Conservation (phyloP, 2,329 filamentous ascomycete genomes). For the Bipolaris oryzae region DNA sequence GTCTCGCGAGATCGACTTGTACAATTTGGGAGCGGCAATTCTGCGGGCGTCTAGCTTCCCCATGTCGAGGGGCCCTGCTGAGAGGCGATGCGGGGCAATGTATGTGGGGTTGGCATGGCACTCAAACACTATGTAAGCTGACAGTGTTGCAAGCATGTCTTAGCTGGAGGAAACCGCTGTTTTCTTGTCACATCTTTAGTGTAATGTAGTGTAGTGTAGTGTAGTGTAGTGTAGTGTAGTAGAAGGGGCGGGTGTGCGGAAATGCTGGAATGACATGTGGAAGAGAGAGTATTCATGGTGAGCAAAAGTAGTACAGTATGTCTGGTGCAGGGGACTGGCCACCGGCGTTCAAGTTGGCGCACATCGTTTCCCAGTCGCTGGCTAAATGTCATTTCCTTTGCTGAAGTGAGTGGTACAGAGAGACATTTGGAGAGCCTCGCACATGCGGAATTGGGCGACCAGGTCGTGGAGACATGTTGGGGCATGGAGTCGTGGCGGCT, state of each 20-base stretch:
- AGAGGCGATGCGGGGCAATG: slow-evolving; percentile 10
- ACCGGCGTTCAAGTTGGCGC: neutral
- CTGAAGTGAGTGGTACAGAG: no score
- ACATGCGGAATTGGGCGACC: neutral
- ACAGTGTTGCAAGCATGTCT: neutral
- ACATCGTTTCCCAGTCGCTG: neutral
- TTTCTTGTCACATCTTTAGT: no score
- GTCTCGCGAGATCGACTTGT: neutral
- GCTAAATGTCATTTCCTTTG: neutral
- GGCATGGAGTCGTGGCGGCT: neutral
- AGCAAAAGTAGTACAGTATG: neutral
- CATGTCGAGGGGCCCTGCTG: slow-evolving; percentile 2
- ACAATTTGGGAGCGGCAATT: neutral
- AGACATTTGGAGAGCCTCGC: neutral
- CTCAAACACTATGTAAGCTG: neutral
- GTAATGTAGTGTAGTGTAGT: no score
- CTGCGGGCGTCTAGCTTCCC: neutral
- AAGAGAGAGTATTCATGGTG: no score
- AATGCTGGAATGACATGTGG: no score
- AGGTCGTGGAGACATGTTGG: neutral
- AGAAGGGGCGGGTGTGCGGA: no score
- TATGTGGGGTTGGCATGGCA: slow-evolving; percentile 6
- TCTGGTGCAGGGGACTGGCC: neutral
- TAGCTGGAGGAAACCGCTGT: no score
- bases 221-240: no score